These are phyloP conservation scores for Globisporangium spiculum DNA, from an alignment of 352 stramenopile genomes.

Conservation along the genomic window DNA sequence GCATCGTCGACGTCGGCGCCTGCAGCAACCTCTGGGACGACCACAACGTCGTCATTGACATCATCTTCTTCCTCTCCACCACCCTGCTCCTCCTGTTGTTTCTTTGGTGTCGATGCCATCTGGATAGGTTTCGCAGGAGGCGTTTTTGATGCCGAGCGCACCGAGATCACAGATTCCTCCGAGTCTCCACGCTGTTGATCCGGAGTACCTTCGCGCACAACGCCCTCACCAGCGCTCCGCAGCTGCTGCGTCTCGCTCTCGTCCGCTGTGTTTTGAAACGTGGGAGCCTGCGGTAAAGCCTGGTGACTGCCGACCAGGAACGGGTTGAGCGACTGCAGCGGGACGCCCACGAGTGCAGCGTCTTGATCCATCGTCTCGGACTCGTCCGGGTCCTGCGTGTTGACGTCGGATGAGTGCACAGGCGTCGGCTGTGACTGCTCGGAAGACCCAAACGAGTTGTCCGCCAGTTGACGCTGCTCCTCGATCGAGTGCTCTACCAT, in stretches of 20 bases:
- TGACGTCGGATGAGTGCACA: slow-evolving; percentile 11
- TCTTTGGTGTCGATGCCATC: not conserved
- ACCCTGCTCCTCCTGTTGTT: not conserved
- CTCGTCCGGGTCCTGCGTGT: slow-evolving; percentile 16
- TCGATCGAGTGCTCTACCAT: slow-evolving; percentile 17
- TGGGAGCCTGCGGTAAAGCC: not conserved
- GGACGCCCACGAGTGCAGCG: not conserved
- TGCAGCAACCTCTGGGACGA: not conserved
- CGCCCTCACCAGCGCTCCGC: not conserved
- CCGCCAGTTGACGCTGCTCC: slow-evolving; percentile 1
- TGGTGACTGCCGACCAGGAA: not conserved
- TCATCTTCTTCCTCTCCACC: not conserved
- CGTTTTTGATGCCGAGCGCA: slow-evolving; percentile 23
- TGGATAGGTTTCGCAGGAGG: slow-evolving; percentile 18
- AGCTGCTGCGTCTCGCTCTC: slow-evolving; percentile 2
- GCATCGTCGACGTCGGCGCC: not conserved
- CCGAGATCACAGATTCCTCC: slow-evolving; percentile 22
- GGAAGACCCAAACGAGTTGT: slow-evolving; percentile 21
- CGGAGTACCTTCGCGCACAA: slow-evolving; percentile 8
- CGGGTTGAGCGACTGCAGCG: not conserved
- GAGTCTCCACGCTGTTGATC: slow-evolving; percentile 21
- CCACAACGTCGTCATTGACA: not conserved
- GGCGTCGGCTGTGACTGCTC: slow-evolving; percentile 29
- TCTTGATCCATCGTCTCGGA: slow-evolving; percentile 20
- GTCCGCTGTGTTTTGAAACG: not conserved